Conservation (phyloP, 2,329 filamentous ascomycete species). For the Monosporascus sp. region DNA sequence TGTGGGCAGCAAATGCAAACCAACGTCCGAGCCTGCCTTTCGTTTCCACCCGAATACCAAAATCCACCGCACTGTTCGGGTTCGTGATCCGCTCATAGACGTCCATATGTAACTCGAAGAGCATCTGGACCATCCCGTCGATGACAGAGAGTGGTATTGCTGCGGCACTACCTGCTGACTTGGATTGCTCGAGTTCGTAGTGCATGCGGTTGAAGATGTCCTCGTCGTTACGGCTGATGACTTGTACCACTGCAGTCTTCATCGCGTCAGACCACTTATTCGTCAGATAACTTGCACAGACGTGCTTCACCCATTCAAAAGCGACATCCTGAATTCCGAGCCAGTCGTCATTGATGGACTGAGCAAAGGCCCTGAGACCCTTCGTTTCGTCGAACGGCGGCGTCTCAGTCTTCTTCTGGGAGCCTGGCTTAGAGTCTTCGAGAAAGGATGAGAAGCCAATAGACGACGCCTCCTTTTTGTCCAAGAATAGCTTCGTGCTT, state of each 20-base stretch:
- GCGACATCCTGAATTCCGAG: slow-evolving; percentile 52
- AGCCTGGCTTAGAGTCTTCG: slow-evolving; percentile 55
- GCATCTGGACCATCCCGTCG: slow-evolving; percentile 48
- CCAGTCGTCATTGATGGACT: slow-evolving; percentile 44
- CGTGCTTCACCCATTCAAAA: slow-evolving; percentile 51
- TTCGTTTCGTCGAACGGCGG: slow-evolving; percentile 47
- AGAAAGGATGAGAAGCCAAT: slow-evolving; percentile 57
- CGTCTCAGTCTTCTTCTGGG: slow-evolving; percentile 43
- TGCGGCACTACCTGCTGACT: slow-evolving; percentile 11
- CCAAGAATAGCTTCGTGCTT: slow-evolving; percentile 47
- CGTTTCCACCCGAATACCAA: slow-evolving; percentile 42
- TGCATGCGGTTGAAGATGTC: slow-evolving; percentile 44
- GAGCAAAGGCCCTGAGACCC: slow-evolving; percentile 49
- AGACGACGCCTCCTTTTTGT: slow-evolving; percentile 47
- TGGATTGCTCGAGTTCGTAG: slow-evolving; percentile 32
- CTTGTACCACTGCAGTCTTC: slow-evolving; percentile 52
- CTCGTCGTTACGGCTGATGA: slow-evolving; percentile 50
- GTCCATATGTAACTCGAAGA: slow-evolving; percentile 59
- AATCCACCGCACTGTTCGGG: slow-evolving; percentile 50
- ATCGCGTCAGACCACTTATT: slow-evolving; percentile 54
- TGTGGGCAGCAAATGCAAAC: slow-evolving; percentile 44
- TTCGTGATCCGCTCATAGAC: slow-evolving; percentile 56
- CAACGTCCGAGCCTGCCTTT: slow-evolving; percentile 47
- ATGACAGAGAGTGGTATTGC: slow-evolving; percentile 25
- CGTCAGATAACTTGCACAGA: slow-evolving; percentile 48